Evolutionary conservation across 768 basidiomycete species (phyloP).

Genomic region (Agaricus subrufescens): DNA sequence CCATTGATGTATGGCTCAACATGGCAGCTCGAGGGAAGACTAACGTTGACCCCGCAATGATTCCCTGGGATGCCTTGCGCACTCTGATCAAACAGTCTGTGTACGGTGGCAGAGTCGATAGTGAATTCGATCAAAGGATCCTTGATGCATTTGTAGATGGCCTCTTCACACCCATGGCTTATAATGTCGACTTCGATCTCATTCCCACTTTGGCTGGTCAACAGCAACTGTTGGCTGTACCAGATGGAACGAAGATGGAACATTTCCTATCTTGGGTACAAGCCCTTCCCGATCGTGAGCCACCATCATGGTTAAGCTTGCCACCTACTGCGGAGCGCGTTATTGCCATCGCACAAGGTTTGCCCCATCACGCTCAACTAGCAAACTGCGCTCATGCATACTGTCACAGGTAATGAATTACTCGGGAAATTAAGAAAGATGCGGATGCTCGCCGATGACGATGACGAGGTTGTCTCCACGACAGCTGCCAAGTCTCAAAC

Average conservation of each 20-base stretch:
- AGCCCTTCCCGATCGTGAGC: slow-evolving; percentile 85
- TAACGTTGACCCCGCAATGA: slow-evolving; percentile 86
- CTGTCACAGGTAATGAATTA: slow-evolving; percentile 63
- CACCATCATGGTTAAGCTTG: slow-evolving; percentile 91
- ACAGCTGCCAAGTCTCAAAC: slow-evolving; percentile 55
- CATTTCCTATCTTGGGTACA: slow-evolving; percentile 91
- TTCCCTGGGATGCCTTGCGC: slow-evolving; percentile 95
- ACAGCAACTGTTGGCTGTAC: slow-evolving; percentile 55
- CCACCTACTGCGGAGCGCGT: slow-evolving; percentile 90
- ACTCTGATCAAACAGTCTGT: slow-evolving; percentile 94
- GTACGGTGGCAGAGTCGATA: slow-evolving; percentile 92
- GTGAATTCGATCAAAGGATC: slow-evolving; percentile 90
- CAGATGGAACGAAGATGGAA: slow-evolving; percentile 90
- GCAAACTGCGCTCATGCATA: not conserved
- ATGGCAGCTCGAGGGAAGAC: slow-evolving; percentile 79
- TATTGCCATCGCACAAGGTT: slow-evolving; percentile 89
- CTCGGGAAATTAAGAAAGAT: slow-evolving; percentile 89
- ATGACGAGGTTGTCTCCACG: slow-evolving; percentile 64
- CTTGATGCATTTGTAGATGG: slow-evolving; percentile 91
- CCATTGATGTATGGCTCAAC: slow-evolving; percentile 89
- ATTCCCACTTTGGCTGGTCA: slow-evolving; percentile 60
- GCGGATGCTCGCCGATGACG: slow-evolving; percentile 85
- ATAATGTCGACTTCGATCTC: slow-evolving; percentile 90
- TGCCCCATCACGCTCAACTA: not conserved
- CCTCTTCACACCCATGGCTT: slow-evolving; percentile 83